Base-by-base conservation (phyloP, 2,329 filamentous ascomycete species). In the Aureobasidium pullulans region DNA sequence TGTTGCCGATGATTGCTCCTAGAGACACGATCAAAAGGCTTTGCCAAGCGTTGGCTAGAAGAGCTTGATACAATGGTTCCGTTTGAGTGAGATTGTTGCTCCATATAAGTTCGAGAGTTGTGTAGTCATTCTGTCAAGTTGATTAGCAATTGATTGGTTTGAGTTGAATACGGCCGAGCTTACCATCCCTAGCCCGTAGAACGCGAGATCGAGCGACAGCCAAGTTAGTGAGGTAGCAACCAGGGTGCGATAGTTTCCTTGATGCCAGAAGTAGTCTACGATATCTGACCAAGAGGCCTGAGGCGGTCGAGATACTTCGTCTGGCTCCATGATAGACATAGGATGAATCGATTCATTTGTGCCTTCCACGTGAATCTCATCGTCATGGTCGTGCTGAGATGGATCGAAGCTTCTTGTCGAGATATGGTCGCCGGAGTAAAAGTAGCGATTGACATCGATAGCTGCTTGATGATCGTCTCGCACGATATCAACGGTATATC, bases 401-500 rank as follows among this genome's bases (percentile, higher is more conserved):
- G 37, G 23, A 11, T 69, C 66, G 13, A 65, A 57, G 23, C 68
- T 63, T 23, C 66, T 16, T 53, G 67, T 66, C 23, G 67, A 67
- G 6, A 65, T 66, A 34, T 70, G 63, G 44, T 69, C 66, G 7
- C 70, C 23, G 67, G 49, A 53, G 6, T 40, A 53, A 7, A 53
- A 53, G n/a, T 53, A 53, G 23, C 49, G 19, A 10, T 42, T 32
- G 49, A 53, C 49, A 8, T 53, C 49, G 15, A 53, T 64, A 3
- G 72, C 70, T 3, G 64, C 64, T 10, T 68, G 64, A 2, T 64
- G 65, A 49, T 73, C 71, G 36, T 73, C 69, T 16, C 72, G 66
- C 16, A 62, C 60, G 8, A 76, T 70, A 50, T 75, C 74, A 7
- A 74, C 66, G 1, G 71, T 74, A 57, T 73, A 76, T 6, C 73